phyloP scores from a whole-genome alignment of 441 rosid genomes.

The Populus hybrid region DNA sequence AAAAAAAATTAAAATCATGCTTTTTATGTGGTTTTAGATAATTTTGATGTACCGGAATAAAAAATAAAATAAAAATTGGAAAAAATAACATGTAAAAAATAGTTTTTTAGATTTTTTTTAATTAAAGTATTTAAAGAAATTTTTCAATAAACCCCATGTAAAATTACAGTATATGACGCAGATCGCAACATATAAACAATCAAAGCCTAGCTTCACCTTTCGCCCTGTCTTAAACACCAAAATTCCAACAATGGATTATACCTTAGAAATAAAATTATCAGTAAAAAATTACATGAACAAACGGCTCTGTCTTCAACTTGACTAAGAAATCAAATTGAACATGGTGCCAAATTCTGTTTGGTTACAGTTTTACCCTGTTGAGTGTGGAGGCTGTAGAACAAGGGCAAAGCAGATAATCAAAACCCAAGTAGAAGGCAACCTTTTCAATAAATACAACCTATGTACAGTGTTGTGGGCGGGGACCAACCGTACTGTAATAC shows the following conservation, averaged over 20 bases:
- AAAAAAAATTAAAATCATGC: no score
- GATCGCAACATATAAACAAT: no score
- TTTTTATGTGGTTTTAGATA: no score
- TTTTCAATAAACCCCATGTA: neutral
- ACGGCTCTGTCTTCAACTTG: neutral
- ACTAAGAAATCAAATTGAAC: no score
- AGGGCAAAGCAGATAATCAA: neutral
- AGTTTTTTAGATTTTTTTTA: no score
- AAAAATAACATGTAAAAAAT: no score
- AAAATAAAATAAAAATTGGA: no score
- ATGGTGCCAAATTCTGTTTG: neutral
- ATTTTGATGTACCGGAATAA: no score
- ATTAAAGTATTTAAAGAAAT: no score
- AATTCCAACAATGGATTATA: neutral
- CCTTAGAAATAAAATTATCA: neutral
- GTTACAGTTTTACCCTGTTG: neutral
- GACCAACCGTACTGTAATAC: neutral
- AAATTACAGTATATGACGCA: no score
- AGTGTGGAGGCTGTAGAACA: no score
- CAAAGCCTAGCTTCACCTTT: neutral
- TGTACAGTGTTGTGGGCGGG: slow-evolving; percentile 12
- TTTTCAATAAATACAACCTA: neutral
- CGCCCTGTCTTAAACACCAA: neutral
- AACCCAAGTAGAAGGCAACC: neutral
- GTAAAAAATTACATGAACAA: neutral